These are phyloP conservation scores for Bipolaris zeicola DNA, from an alignment of 2,329 filamentous ascomycete genomes.

Conservation along the genomic window DNA sequence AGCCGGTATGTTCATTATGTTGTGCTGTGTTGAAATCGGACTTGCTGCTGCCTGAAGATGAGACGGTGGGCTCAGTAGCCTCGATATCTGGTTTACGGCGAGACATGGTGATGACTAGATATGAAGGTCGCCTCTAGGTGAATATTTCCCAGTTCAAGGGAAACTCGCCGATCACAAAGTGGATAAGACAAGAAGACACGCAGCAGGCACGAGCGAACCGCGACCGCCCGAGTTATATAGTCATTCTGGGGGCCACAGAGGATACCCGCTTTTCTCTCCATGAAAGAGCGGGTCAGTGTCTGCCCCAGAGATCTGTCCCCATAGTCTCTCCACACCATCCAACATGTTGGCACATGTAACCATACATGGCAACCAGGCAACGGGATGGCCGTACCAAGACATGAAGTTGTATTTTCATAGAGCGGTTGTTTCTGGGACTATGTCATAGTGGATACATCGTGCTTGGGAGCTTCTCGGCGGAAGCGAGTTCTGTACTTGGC, in stretches of 20 bases:
- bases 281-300: conserved; percentile 10
- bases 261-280: conserved; percentile 15
- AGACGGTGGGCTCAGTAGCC: conserved; percentile 29
- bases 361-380: conserved; percentile 19
- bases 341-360: conserved; percentile 36
- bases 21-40: conserved; percentile 24
- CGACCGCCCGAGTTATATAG: conserved; percentile 20
- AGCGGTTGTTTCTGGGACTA: conserved; percentile 23
- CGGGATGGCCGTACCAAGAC: conserved; percentile 22
- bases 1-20: conserved; percentile 28
- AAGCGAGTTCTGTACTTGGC: conserved; percentile 24
- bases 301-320: conserved; percentile 17
- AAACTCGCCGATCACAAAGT: conserved; percentile 7
- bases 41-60: conserved; percentile 34
- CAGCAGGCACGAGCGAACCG: conserved; percentile 3
- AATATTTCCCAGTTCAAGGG: not conserved
- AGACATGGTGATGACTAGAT: conserved; percentile 24
- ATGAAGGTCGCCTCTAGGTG: not conserved
- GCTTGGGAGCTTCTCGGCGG: conserved; percentile 27
- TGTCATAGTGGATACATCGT: conserved; percentile 36
- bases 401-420: conserved; percentile 4
- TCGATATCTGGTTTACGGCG: conserved; percentile 34
- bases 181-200: conserved; percentile 7
- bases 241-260: conserved; percentile 5
- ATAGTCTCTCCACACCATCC: conserved; percentile 20